phyloP scores from a whole-genome alignment of 345 rosid species.

The Murraya paniculata region DNA sequence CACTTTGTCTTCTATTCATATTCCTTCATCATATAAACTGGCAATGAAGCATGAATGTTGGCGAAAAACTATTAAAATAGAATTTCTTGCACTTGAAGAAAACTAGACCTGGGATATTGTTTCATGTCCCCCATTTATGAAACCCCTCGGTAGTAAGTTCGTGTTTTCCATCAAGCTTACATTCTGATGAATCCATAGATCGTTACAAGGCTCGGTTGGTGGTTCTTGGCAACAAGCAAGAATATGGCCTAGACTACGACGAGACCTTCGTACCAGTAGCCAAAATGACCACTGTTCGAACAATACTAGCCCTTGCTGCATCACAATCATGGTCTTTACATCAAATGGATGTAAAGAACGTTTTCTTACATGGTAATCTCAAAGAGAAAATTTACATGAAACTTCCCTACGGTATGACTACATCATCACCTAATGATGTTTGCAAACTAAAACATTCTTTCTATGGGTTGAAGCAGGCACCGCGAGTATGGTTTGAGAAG shows the following conservation, averaged over 20 bases:
- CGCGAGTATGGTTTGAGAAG: slow-evolving; percentile 9
- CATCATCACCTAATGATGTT: background rate
- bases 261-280: background rate
- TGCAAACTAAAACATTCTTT: background rate
- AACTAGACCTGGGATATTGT: background rate
- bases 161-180: background rate
- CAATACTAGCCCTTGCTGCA: background rate
- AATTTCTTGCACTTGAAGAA: background rate
- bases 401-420: background rate
- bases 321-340: background rate
- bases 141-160: background rate
- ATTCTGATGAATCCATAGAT: background rate
- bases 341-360: background rate
- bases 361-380: background rate
- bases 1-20: slow-evolving; percentile 2
- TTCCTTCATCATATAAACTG: background rate
- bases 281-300: background rate
- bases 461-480: slow-evolving; percentile 4
- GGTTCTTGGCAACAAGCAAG: background rate
- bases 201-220: background rate
- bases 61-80: background rate
- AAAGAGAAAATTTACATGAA: background rate
- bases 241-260: background rate
- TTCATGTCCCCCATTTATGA: background rate
- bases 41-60: background rate